Conservation (phyloP, 192 early-diverging fungal species). For the Backusella parvicylindrica region DNA sequence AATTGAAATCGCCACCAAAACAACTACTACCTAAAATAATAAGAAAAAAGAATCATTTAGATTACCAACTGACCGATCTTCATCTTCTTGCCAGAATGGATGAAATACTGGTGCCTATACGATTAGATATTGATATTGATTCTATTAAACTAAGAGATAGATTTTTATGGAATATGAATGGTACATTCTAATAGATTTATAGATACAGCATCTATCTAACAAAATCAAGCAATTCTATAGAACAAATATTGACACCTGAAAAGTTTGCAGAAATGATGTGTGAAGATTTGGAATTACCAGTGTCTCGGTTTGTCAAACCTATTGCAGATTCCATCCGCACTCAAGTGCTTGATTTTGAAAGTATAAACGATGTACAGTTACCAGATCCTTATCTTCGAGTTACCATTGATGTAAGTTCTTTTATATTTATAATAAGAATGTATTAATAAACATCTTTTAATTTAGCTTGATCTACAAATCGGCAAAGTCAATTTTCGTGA, state of each 20-base stretch:
- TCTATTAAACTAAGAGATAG: slow-evolving; percentile 82
- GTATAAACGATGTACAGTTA: slow-evolving; percentile 44
- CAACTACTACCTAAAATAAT: slow-evolving; percentile 22
- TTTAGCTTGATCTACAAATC: slow-evolving; percentile 79
- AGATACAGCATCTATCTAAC: background rate
- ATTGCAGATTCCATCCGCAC: slow-evolving; percentile 58
- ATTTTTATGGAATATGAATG: slow-evolving; percentile 93
- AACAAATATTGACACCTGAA: slow-evolving; percentile 74
- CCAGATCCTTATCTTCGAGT: slow-evolving; percentile 41
- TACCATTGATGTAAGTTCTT: slow-evolving; percentile 43
- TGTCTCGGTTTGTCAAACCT: slow-evolving; percentile 39
- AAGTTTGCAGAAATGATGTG: slow-evolving; percentile 83
- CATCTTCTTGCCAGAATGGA: slow-evolving; percentile 57
- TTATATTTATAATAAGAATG: no score
- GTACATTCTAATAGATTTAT: no score
- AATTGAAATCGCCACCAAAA: slow-evolving; percentile 11
- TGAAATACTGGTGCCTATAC: slow-evolving; percentile 83
- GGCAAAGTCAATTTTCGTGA: slow-evolving; percentile 80
- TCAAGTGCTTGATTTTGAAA: slow-evolving; percentile 59
- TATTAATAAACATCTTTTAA: no score
- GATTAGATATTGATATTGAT: slow-evolving; percentile 88
- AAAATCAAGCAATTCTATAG: slow-evolving; percentile 30
- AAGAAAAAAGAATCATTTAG: slow-evolving; percentile 32
- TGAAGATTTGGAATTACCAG: slow-evolving; percentile 68
- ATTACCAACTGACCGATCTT: slow-evolving; percentile 40